These are phyloP conservation scores for Oryza nivara DNA, from an alignment of 176 grass and related monocot genomes.

Conservation along the genomic window DNA sequence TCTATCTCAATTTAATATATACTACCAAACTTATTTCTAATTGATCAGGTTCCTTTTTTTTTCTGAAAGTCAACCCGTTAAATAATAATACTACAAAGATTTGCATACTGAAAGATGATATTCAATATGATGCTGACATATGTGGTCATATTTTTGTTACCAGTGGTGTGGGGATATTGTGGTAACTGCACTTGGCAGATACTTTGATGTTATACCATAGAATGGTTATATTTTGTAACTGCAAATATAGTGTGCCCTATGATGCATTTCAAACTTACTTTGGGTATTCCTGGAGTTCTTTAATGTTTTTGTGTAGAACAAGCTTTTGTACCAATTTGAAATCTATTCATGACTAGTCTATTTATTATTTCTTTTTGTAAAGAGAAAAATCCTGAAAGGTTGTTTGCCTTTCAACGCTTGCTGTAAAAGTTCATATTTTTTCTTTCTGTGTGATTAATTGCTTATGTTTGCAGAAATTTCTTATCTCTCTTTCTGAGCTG, in stretches of 20 bases:
- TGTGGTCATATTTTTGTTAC: neutral
- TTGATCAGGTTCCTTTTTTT: neutral
- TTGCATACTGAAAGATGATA: neutral
- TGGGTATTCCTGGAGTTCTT: neutral
- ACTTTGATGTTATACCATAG: neutral
- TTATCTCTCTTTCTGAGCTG: slow-evolving; percentile 12
- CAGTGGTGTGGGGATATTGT: neutral
- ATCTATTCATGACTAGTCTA: neutral
- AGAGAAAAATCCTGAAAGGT: neutral
- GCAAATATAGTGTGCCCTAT: neutral
- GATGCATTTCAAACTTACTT: neutral
- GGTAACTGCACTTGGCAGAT: neutral
- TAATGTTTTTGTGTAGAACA: neutral
- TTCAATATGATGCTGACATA: neutral
- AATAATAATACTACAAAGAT: neutral
- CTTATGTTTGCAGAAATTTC: neutral
- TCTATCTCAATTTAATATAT: neutral
- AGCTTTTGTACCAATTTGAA: neutral
- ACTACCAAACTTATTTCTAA: neutral
- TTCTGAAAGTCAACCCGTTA: neutral
- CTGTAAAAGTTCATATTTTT: neutral
- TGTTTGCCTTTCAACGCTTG: neutral
- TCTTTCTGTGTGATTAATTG: neutral
- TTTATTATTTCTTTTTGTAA: neutral
- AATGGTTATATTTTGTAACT: neutral